Base-by-base conservation (phyloP, 305 asterid genomes). In the Ruellia speciosa region DNA sequence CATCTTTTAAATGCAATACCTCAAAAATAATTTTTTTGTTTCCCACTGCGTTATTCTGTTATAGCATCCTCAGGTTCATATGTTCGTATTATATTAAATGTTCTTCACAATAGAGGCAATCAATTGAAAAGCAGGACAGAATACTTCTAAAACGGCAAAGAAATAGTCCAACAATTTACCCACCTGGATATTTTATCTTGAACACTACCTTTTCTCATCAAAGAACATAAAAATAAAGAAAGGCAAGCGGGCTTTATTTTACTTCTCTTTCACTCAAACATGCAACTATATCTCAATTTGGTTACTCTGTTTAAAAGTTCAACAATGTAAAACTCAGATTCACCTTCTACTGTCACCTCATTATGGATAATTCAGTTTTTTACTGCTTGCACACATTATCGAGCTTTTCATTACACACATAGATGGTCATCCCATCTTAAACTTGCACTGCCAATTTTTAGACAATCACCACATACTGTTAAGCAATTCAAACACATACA, bases 11-110 rank as follows among this genome's bases (percentile, higher is more conserved):
- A 2, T 37, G 6, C 31, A 24, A 24, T 24, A 14, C 15, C 5
- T 43, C 16, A 9, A 58, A 51, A 54, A 54, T 53, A 69, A 34
- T 3, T 35, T 66, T 37, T 14, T 12, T 2, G n/a, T 48, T 35
- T 55, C 58, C 45, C 15, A 8, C 28, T 65, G 17, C 14, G 9
- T n/a, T n/a, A n/a, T n/a, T n/a, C 37, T 18, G 17, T 28, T 18
- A 31, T 20, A 7, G 10, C 45, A 28, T 13, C 9, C n/a, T 19
- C 35, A 11, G 14, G 31, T 16, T 58, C 4, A 19, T 17, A 24
- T 24, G 2, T 41, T 20, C 9, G 11, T 2, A 4, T n/a, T n/a
- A 3, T 15, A 14, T 16, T 46, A 19, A 41, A 33, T 33, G 37
- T 33, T 33, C 8, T 33, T 33, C 8, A 33, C 4, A 3, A 3